These are phyloP conservation scores for Hirsutella thompsonii DNA, from an alignment of 2,329 filamentous ascomycete genomes.

Conservation along the genomic window DNA sequence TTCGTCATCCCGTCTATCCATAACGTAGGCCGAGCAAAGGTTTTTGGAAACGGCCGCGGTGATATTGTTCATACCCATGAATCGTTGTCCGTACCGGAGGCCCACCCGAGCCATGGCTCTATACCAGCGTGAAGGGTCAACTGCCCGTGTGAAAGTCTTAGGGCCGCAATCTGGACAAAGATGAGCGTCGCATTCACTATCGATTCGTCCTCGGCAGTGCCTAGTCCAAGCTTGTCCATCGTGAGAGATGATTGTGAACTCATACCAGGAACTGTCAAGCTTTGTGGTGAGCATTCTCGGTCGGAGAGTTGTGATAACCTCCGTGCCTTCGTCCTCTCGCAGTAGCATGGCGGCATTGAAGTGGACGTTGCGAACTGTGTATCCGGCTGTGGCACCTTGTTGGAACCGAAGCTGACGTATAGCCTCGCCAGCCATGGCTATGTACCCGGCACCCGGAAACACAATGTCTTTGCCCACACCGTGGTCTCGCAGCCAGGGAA, in stretches of 20 bases:
- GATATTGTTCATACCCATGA: not conserved
- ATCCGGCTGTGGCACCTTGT: conserved; percentile 6
- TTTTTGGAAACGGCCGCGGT: not conserved
- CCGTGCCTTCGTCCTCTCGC: conserved; percentile 11
- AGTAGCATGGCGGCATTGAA: conserved; percentile 14
- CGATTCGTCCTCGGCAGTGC: not conserved
- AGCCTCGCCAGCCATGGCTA: conserved; percentile 17
- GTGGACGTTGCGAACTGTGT: conserved; percentile 15
- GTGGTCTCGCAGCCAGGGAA: conserved; percentile 31
- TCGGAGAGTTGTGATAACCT: conserved; percentile 19
- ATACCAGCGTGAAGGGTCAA: not conserved
- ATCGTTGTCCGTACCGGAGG: not conserved
- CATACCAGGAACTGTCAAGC: conserved; percentile 15
- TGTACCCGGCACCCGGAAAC: conserved; percentile 24
- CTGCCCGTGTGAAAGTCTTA: not conserved
- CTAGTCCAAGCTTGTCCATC: conserved; percentile 11
- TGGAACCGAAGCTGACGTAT: conserved; percentile 5
- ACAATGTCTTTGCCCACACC: conserved; percentile 26
- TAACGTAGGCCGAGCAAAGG: not conserved
- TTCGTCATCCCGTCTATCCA: not conserved
- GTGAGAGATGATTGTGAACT: conserved; percentile 15
- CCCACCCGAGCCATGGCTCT: not conserved
- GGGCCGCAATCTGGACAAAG: not conserved
- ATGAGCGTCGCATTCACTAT: not conserved
- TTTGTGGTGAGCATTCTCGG: conserved; percentile 11